Conservation (phyloP, 2,329 filamentous ascomycete genomes). For the Tolypocladium pustulatum region DNA sequence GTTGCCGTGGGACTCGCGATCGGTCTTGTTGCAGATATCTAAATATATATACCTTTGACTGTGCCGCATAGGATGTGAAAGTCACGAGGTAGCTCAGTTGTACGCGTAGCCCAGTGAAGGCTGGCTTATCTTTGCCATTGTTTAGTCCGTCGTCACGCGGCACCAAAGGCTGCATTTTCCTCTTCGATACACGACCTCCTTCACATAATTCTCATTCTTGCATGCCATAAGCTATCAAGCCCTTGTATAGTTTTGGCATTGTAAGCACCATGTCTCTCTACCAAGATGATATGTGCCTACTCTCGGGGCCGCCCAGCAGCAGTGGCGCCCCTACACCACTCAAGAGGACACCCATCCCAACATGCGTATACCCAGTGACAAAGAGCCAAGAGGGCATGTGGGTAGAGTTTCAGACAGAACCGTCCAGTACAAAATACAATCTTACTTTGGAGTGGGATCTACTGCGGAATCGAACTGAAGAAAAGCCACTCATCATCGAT, state of each 20-base stretch:
- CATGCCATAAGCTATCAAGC: neutral
- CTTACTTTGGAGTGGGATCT: conserved; percentile 5
- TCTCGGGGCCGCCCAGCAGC: neutral
- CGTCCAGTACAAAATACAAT: conserved; percentile 5
- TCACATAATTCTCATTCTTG: neutral
- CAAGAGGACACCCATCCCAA: neutral
- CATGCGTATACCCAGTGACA: conserved; percentile 2
- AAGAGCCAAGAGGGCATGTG: conserved; percentile 7
- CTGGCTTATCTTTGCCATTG: neutral
- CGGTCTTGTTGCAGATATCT: too few relatives aligned
- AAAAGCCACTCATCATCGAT: neutral
- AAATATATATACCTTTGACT: neutral
- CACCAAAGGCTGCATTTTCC: neutral
- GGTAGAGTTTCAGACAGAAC: conserved; percentile 3
- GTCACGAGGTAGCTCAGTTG: neutral
- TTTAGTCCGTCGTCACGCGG: neutral
- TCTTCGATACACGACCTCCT: neutral
- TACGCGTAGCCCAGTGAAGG: neutral
- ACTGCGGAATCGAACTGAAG: neutral
- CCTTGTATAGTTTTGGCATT: too few relatives aligned
- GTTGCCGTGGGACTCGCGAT: neutral
- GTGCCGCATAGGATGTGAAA: neutral
- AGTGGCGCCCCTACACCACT: too few relatives aligned
- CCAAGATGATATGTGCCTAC: neutral
- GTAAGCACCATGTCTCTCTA: neutral